These are phyloP conservation scores for Debaryomyces psychrophilus DNA, from an alignment of 1,139 yeast genomes.

Conservation along the genomic window DNA sequence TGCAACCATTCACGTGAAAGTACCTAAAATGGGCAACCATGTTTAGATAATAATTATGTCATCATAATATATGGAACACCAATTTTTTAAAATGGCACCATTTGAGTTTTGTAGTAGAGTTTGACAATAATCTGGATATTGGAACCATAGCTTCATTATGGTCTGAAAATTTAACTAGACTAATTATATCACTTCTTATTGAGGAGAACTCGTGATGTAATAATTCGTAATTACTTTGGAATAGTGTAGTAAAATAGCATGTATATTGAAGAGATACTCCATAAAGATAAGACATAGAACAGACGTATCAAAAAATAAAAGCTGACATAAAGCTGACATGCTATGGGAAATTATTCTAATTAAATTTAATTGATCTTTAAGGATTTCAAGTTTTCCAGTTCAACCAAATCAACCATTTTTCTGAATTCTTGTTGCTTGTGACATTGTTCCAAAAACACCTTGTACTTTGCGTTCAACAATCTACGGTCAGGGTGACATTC, in stretches of 20 bases:
- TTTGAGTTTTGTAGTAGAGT: neutral
- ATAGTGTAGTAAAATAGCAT: neutral
- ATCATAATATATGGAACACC: neutral
- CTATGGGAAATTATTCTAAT: neutral
- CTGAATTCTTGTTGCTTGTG: slow-evolving; percentile 78
- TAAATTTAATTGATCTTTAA: slow-evolving; percentile 12
- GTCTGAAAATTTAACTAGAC: too few species aligned
- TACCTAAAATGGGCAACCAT: neutral
- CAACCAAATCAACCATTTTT: slow-evolving; percentile 63
- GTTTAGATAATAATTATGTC: neutral
- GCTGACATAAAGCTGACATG: neutral
- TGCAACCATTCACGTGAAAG: slow-evolving; percentile 10
- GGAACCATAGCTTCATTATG: neutral
- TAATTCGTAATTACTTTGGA: neutral
- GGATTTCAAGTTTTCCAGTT: slow-evolving; percentile 31
- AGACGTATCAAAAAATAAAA: neutral
- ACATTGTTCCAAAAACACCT: slow-evolving; percentile 86
- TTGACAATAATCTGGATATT: neutral
- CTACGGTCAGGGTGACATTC: slow-evolving; percentile 63
- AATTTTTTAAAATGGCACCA: neutral
- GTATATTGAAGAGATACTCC: neutral
- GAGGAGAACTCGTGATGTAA: neutral
- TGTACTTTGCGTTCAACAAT: slow-evolving; percentile 75
- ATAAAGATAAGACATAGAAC: neutral
- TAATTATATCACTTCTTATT: neutral